Base-by-base conservation (phyloP, 768 basidiomycete species). In the Amanita rubescens region DNA sequence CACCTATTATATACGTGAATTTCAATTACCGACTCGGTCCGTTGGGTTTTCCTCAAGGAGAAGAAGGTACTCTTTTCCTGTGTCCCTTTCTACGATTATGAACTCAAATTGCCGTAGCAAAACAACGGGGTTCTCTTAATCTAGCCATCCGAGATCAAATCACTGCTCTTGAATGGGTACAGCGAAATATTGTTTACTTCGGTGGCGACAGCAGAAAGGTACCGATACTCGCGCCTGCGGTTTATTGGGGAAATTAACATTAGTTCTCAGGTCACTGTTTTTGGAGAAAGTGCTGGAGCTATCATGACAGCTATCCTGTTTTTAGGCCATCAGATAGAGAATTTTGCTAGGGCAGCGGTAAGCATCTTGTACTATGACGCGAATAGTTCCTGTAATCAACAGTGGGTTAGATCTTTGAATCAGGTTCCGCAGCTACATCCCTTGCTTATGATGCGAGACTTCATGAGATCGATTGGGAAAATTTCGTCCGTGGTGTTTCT, bases 121-220 rank as follows among this genome's bases (percentile, higher is more conserved):
- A 60, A 19, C 49, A 59, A 10, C 57, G 57, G 6, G 68, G 63
- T 11, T 63, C 66, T 1, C 63, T 74, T 17, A 76, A 76, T 55
- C 60, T 76, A 39, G 75, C 65, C 5, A 50, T 78, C 14, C 67
- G 59, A 30, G 75, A 78, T 54, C 68, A 75, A 51, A 53, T 71
- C 19, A 53, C 63, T 6, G 76, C 73, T 4, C 62, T 77, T 2
- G 51, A 65, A 45, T 78, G 75, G 82, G 74, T 84, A 0, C 77
- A 82, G 51, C 58, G 69, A 35, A 75, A 85, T 57, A 81, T 84
- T 48, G 67, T 60, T 33, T 60, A 66, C 0, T 85, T 84, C 58
- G 81, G 82, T 3, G 84, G 83, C n/a, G 79, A 76, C 59, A 68
- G 68, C n/a, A 59, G n/a, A 10, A 72, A 75, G 65, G 75, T 74